phyloP scores from a whole-genome alignment of 129 eudicot genomes.

The Flaveria linearis region DNA sequence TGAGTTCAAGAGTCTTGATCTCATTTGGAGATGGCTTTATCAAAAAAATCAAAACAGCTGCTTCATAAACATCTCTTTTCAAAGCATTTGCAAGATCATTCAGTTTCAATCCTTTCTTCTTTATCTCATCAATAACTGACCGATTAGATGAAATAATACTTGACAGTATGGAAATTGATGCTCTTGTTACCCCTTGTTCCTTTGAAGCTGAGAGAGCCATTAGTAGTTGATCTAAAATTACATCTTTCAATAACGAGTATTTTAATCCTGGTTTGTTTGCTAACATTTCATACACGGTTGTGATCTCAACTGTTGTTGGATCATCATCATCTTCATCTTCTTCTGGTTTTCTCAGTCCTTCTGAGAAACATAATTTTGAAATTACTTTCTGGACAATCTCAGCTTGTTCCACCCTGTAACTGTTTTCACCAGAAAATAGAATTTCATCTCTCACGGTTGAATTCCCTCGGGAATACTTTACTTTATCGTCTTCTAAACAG shows the following conservation, averaged over 20 bases:
- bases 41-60: constrained; percentile 60
- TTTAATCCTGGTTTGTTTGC: constrained; percentile 64
- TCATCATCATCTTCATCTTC: constrained; percentile 37
- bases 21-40: constrained; percentile 77
- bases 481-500: constrained; percentile 30
- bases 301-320: constrained; percentile 52
- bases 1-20: constrained; percentile 61
- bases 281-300: constrained; percentile 59
- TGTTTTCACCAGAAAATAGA: constrained; percentile 37
- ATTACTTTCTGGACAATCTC: constrained; percentile 64
- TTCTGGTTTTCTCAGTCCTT: constrained; percentile 37
- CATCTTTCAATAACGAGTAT: constrained; percentile 64
- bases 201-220: constrained; percentile 70
- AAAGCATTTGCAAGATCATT: constrained; percentile 68
- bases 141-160: constrained; percentile 56
- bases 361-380: constrained; percentile 71
- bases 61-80: constrained; percentile 69
- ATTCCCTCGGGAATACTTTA: constrained; percentile 15
- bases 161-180: constrained; percentile 69
- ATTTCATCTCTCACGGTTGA: constrained; percentile 25
- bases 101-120: constrained; percentile 63
- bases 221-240: constrained; percentile 68
- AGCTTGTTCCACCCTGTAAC: constrained; percentile 48
- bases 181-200: constrained; percentile 63
- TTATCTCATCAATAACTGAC: constrained; percentile 58